phyloP scores from a whole-genome alignment of 2,329 filamentous ascomycete genomes.

The Penicillium psychrosexuale region DNA sequence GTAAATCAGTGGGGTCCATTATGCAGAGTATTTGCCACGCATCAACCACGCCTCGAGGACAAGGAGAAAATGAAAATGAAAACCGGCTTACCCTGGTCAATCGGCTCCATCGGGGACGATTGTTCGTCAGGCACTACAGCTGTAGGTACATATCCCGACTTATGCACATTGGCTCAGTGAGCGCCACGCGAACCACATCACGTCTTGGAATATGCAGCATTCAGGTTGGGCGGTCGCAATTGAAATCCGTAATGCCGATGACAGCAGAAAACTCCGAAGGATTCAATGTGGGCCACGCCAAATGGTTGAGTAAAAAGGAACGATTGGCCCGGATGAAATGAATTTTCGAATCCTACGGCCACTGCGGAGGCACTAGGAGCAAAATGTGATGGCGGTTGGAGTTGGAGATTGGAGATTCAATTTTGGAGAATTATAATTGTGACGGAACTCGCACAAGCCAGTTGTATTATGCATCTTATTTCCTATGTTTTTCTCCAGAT shows the following conservation, averaged over 20 bases:
- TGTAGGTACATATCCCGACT: conserved; percentile 15
- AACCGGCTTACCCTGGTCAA: conserved; percentile 8
- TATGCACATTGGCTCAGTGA: conserved; percentile 1
- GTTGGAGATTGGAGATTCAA: neutral
- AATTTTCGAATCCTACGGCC: neutral
- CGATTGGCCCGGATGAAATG: conserved; percentile 1
- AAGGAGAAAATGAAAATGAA: neutral
- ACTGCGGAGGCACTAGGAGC: conserved; percentile 8
- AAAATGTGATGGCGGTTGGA: conserved; percentile 13
- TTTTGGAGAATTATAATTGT: neutral
- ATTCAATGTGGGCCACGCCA: neutral
- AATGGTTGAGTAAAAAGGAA: neutral
- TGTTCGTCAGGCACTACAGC: neutral
- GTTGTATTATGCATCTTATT: neutral
- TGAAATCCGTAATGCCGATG: conserved; percentile 8
- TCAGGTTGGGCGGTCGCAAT: conserved; percentile 10
- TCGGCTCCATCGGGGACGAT: neutral
- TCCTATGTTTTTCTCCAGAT: neutral
- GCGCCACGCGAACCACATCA: conserved; percentile 8
- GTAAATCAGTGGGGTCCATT: neutral
- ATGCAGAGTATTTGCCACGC: conserved; percentile 13
- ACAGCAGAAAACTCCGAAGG: neutral
- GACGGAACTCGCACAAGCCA: neutral
- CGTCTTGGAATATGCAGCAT: conserved; percentile 7
- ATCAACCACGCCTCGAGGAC: conserved; percentile 14